Percentiles rank a stretch among this genome's conserved stretches.
Conservation (phyloP, 352 stramenopile genomes). For the Globisporangium emineosum region DNA sequence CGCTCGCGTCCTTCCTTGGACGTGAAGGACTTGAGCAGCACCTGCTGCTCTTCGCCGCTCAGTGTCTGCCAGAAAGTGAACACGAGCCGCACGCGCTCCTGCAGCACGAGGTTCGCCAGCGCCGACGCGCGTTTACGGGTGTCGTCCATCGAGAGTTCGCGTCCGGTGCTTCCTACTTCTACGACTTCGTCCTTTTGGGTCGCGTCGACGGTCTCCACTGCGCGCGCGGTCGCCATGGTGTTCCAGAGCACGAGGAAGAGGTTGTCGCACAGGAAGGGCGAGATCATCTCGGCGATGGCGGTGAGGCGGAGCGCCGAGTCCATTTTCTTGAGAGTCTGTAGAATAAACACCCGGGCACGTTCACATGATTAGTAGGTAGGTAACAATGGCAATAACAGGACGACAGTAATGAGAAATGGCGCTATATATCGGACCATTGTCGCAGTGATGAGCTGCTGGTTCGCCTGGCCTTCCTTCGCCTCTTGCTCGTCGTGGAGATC, state of each 20-base stretch:
- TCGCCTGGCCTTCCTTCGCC: conserved; percentile 19
- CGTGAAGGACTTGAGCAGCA: conserved; percentile 35
- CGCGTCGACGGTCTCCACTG: conserved; percentile 17
- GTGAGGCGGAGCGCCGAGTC: conserved; percentile 26
- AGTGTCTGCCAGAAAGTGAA: conserved; percentile 46
- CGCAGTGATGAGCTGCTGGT: conserved; percentile 28
- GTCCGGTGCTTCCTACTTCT: background rate
- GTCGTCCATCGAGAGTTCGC: conserved; percentile 19
- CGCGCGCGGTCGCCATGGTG: conserved; percentile 35
- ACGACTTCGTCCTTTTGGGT: background rate
- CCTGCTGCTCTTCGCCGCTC: conserved; percentile 44
- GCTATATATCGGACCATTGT: conserved; percentile 12
- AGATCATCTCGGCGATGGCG: conserved; percentile 40
- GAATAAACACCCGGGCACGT: background rate
- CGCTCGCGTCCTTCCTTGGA: background rate
- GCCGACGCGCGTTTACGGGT: conserved; percentile 35
- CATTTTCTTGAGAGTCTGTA: conserved; percentile 30
- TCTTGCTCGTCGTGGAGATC: conserved; percentile 19
- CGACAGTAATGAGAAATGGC: too few species aligned
- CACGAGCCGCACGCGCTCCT: conserved; percentile 60
- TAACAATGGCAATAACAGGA: too few species aligned
- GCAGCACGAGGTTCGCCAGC: conserved; percentile 46
- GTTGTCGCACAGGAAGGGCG: conserved; percentile 51
- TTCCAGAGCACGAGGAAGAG: conserved; percentile 68
- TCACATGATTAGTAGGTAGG: background rate